phyloP scores from a whole-genome alignment of 2,329 filamentous ascomycete species.

The Cladosporium sp. region DNA sequence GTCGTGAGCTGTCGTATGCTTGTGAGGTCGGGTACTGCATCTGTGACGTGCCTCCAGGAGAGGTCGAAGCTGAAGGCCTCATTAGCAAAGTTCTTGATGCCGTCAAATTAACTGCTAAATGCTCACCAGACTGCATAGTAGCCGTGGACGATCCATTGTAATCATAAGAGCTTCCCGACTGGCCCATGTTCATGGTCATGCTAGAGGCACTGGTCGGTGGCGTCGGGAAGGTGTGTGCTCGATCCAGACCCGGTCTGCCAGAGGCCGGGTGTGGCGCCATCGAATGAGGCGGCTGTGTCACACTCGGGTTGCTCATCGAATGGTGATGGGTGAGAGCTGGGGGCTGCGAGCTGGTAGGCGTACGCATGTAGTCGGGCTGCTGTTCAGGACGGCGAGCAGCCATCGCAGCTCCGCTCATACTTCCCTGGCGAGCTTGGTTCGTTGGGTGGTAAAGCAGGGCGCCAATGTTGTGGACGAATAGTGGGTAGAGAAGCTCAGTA shows the following conservation, averaged over 20 bases:
- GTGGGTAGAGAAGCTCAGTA: conserved; percentile 86
- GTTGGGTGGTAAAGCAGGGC: conserved; percentile 89
- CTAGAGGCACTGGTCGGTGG: conserved; percentile 90
- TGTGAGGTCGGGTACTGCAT: conserved; percentile 74
- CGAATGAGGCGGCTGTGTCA: conserved; percentile 63
- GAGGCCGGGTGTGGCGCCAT: conserved; percentile 57
- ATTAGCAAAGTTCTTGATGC: conserved; percentile 74
- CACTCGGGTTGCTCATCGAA: conserved; percentile 58
- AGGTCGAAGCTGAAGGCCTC: conserved; percentile 74
- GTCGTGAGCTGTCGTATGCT: conserved; percentile 70
- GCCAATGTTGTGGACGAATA: conserved; percentile 97
- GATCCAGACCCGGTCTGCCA: conserved; percentile 69
- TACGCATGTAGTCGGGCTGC: conserved; percentile 54
- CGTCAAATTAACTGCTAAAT: conserved; percentile 60
- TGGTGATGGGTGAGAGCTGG: conserved; percentile 70
- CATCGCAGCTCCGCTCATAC: conserved; percentile 57
- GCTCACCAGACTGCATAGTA: conserved; percentile 57
- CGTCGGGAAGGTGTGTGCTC: conserved; percentile 89
- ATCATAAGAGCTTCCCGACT: conserved; percentile 70
- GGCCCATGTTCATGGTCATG: conserved; percentile 67
- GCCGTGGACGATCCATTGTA: conserved; percentile 56
- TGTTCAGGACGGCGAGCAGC: conserved; percentile 71
- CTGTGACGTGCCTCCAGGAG: conserved; percentile 69
- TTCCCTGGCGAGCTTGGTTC: conserved; percentile 74
- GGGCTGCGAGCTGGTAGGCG: conserved; percentile 54